Conservation (phyloP, 169 alveolate species). For the Plasmodium inui region DNA sequence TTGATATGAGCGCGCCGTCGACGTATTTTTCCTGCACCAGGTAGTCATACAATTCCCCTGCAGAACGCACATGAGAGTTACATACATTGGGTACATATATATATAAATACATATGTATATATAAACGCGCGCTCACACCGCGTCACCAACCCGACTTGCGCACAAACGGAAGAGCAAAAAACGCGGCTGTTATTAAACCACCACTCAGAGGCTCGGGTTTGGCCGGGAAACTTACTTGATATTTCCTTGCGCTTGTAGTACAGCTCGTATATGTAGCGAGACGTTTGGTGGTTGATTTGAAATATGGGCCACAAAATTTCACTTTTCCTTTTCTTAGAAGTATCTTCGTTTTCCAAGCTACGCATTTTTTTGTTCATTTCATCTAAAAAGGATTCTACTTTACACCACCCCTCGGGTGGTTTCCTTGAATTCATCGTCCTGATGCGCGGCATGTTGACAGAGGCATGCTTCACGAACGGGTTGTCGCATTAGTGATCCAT, state of each 20-base stretch:
- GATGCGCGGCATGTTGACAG: conserved; percentile 78
- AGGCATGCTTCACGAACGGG: background rate
- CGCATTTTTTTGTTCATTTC: conserved; percentile 95
- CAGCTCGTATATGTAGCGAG: conserved; percentile 95
- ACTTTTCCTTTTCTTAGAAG: conserved; percentile 95
- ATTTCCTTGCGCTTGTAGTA: conserved; percentile 94
- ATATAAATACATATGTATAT: background rate
- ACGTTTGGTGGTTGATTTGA: conserved; percentile 96
- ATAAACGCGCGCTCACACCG: background rate
- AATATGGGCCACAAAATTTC: conserved; percentile 98
- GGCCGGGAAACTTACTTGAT: conserved; percentile 84
- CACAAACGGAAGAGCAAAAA: background rate
- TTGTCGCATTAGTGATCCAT: background rate
- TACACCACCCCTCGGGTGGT: conserved; percentile 97
- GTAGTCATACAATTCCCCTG: conserved; percentile 96
- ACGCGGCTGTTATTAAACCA: background rate
- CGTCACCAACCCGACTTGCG: background rate
- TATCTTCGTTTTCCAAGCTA: conserved; percentile 95
- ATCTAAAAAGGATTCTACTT: conserved; percentile 91
- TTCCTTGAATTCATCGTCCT: conserved; percentile 85
- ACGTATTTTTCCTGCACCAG: conserved; percentile 97
- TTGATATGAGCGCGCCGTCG: conserved; percentile 97
- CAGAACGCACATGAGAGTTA: background rate
- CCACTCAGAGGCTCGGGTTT: background rate
- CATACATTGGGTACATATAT: background rate